Evolutionary conservation across 176 grass and related monocot species (phyloP), one percentile per base, ranked within the genome.

Genomic region (Carex cristatella): DNA sequence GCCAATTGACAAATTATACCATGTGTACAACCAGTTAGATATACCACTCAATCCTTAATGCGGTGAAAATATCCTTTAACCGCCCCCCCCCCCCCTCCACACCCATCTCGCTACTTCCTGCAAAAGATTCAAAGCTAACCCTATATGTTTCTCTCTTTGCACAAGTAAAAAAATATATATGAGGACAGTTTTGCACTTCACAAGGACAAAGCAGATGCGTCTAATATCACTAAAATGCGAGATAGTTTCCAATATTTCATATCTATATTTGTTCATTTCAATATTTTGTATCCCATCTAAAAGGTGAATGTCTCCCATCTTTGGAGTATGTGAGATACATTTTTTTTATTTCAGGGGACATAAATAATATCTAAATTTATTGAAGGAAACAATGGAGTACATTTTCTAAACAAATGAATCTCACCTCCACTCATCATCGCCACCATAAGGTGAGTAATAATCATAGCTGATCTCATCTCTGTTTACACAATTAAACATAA

Each of bases 401-500:
- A 49, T 23, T 51, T 51, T 9, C 8, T 4, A 2, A 51, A 51
- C 18, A 74, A 74, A 74, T 1, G 7, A 71, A 58, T 14, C 61
- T 87, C 65, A 94, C 94, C 92, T 97, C 92, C 94, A 97, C 31
- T 94, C 94, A 1, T 86, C 79, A 57, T 97, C 89, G 1, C 81
- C 89, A 46, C 88, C 88, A n/a, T 87, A 90, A 10, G 94, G 90
- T 10, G 92, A 94, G 86, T 92, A 97, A 75, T 91, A 94, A 28
- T 89, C 89, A 57, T 92, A 68, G 53, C 87, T 79, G 83, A 89
- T 86, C 19, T 94, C 90, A 23, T 91, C 92, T 74, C 79, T 78
- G 70, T 84, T 94, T 38, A 97, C 92, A 75, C 87, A 88, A 76
- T 97, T 97, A 88, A 97, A 92, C 94, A 97, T 97, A 84, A 93